Evolutionary conservation across 345 rosid genomes (phyloP).

Genomic region (Microcos paniculata): DNA sequence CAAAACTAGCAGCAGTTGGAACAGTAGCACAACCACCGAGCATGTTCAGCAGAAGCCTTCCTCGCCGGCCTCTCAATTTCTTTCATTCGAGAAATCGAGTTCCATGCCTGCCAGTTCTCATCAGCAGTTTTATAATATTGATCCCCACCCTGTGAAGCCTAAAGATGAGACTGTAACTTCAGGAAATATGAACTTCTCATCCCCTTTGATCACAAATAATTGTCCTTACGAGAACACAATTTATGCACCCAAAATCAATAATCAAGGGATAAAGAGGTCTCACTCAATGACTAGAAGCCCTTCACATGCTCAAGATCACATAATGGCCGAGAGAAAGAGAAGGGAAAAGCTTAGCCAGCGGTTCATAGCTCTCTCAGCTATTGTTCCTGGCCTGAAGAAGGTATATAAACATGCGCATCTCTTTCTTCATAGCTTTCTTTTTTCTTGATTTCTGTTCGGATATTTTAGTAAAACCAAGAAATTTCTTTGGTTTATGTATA

Average conservation of each 20-base stretch:
- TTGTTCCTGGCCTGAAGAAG: slow-evolving; percentile 61
- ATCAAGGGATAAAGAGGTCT: slow-evolving; percentile 15
- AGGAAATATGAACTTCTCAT: slow-evolving; percentile 7
- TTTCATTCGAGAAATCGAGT: slow-evolving; percentile 28
- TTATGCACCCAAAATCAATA: slow-evolving; percentile 14
- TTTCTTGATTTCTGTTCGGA: neutral
- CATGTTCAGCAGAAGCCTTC: slow-evolving; percentile 15
- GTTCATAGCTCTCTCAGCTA: slow-evolving; percentile 56
- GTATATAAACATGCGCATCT: slow-evolving; percentile 18
- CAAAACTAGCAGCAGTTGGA: slow-evolving; percentile 32
- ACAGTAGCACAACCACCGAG: slow-evolving; percentile 21
- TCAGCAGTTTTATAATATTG: slow-evolving; percentile 18
- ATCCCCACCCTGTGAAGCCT: slow-evolving; percentile 16
- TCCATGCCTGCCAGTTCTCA: slow-evolving; percentile 16
- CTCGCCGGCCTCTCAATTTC: slow-evolving; percentile 23
- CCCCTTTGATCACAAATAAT: neutral
- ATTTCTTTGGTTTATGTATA: neutral
- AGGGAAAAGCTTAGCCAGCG: slow-evolving; percentile 59
- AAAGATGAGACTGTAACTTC: slow-evolving; percentile 28
- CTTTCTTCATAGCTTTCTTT: neutral
- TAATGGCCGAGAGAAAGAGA: slow-evolving; percentile 54
- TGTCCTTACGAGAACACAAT: slow-evolving; percentile 14
- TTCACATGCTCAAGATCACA: slow-evolving; percentile 49
- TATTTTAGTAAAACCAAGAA: neutral
- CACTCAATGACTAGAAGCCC: slow-evolving; percentile 28